Base-by-base conservation (phyloP, 2,329 filamentous ascomycete species). In the Niveomyces coronatus region DNA sequence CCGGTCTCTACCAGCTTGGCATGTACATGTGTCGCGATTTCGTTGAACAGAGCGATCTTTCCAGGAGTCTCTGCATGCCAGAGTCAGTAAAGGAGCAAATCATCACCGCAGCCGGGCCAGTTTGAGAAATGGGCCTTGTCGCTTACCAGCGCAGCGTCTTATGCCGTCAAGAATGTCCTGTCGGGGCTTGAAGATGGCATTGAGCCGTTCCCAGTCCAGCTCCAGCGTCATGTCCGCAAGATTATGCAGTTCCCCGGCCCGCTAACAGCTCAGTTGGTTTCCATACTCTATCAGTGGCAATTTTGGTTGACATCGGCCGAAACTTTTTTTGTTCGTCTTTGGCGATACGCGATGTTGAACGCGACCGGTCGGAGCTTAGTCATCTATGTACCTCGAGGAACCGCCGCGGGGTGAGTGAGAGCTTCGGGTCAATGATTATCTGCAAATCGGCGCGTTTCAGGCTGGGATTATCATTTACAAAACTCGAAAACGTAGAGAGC, bases 91-190 rank as follows among this genome's bases (percentile, higher is more conserved):
- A 18, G 6, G 16, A 10, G 31, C 6, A 3, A 14, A 15, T 3
- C 1, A 22, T 15, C 8, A 4, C 5, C 13, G 24, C 24, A 29
- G 30, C 23, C 4, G 17, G 14, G 13, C n/a, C n/a, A n/a, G n/a
- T n/a, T n/a, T n/a, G n/a, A n/a, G n/a, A 18, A 13, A 13, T 31
- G 13, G 11, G 11, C 18, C 10, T 35, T 19, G 19, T 15, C 11
- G 45, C 61, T 44, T 60, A 75, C 71, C 70, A 18, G 73, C 71
- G 42, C 67, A 68, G 46, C 61, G 56, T 42, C 65, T 57, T 49
- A 79, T 76, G 40, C 62, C 64, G 10, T 65, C 53, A 14, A 78
- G 49, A 42, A 79, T 70, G 45, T 79, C 73, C 6, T 71, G 71
- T 34, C 73, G 64, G 27, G 69, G 62, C 40, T 67, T 57, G 51